Evolutionary conservation across 495 filamentous ascomycete genomes (phyloP), one percentile per base, ranked within the genome.

Genomic region (Aspergillus bridgeri): DNA sequence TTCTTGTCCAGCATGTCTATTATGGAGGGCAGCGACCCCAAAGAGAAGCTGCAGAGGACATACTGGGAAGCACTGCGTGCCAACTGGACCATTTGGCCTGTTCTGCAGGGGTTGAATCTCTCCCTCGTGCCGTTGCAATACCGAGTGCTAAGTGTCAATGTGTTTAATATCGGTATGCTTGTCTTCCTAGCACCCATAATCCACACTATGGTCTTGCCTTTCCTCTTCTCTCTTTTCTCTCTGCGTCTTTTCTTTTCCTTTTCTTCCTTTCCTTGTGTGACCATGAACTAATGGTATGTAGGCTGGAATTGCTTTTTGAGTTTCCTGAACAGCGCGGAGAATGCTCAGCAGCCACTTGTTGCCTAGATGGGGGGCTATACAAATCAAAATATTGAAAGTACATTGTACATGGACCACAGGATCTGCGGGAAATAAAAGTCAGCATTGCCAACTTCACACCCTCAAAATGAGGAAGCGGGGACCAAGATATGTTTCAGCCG

Each of bases 81-180:
- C 57, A 95, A 95, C 69, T 95, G 85, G 81, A 83, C 87, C 75
- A 74, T 95, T 46, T 95, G 91, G 90, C 90, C 90, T n/a, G 83
- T 78, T 57, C 87, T 94, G 63, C 90, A 95, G 76, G 67, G 84
- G 49, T 78, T 85, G 57, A 95, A 95, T 72, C 91, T 95, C 74
- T 87, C 83, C 69, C 73, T 90, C 21, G 85, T 94, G 48, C 90
- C 90, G 46, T 70, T 93, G 58, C 76, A 93, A 65, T 84, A 89
- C 69, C 67, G 90, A 57, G 78, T 95, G 42, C 70, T 95, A 65
- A 82, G 92, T 53, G 90, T 93, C 45, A 95, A 95, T 67, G 71
- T 91, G n/a, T 76, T 93, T 20, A 76, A 72, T 55, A 66, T 86
- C 44, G 83, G 83, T 86, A 58, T 52, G 56, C 47, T 47, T 18